phyloP scores from a whole-genome alignment of 2,329 filamentous ascomycete species.

The Mycogone perniciosa region DNA sequence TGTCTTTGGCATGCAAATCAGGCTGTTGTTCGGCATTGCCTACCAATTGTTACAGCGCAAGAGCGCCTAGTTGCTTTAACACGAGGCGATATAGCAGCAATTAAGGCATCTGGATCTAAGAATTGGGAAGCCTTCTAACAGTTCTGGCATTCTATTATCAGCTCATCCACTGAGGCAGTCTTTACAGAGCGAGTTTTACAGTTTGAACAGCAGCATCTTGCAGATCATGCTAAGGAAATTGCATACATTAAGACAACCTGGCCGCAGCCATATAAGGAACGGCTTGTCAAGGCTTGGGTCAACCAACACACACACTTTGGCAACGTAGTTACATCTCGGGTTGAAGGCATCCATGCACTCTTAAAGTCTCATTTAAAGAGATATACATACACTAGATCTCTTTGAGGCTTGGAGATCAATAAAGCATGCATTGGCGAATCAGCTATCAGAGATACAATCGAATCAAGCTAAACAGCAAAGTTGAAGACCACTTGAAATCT shows the following conservation, averaged over 20 bases:
- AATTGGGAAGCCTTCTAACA: conserved; percentile 16
- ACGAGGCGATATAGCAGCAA: background rate
- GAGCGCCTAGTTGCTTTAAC: no score
- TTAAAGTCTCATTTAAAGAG: conserved; percentile 15
- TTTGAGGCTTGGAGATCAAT: conserved; percentile 17
- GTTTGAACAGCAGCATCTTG: conserved; percentile 13
- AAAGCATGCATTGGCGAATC: conserved; percentile 14
- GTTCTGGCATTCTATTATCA: conserved; percentile 17
- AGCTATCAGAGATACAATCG: conserved; percentile 14
- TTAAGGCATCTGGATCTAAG: background rate
- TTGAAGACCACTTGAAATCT: conserved; percentile 12
- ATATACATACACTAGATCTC: conserved; percentile 13
- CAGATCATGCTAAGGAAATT: conserved; percentile 14
- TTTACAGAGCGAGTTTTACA: conserved; percentile 9
- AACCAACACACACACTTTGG: conserved; percentile 15
- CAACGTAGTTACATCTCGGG: conserved; percentile 10
- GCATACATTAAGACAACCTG: conserved; percentile 16
- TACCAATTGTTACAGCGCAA: background rate
- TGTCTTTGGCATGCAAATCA: conserved; percentile 18
- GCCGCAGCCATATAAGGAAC: conserved; percentile 19
- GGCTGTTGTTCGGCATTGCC: conserved; percentile 13
- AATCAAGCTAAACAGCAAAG: conserved; percentile 14
- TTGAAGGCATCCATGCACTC: no score
- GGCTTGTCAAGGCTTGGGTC: conserved; percentile 18
- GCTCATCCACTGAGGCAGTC: conserved; percentile 10